Evolutionary conservation across 2,329 filamentous ascomycete species (phyloP).

Genomic region (Bipolaris sorokiniana): DNA sequence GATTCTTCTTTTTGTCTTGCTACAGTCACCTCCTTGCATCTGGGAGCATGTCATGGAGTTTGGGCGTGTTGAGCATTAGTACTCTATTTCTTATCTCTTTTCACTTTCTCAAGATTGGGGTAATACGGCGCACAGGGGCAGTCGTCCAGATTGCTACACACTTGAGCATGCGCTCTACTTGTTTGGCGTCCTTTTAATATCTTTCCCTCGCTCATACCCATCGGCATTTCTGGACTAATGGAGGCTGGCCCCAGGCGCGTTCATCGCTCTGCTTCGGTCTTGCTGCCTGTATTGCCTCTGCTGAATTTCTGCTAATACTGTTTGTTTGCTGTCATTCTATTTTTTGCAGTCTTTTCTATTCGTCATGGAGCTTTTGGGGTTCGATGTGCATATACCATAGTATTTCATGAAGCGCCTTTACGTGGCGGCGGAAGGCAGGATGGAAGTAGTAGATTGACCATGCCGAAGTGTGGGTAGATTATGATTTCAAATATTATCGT

Average conservation of each 20-base stretch:
- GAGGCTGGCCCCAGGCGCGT: conserved; percentile 49
- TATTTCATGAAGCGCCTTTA: conserved; percentile 37
- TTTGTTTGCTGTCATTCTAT: conserved; percentile 27
- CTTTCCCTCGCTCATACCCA: conserved; percentile 47
- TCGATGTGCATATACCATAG: conserved; percentile 48
- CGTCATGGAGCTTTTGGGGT: conserved; percentile 28
- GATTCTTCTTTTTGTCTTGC: conserved; percentile 16
- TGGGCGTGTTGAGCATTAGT: not conserved
- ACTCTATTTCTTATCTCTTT: conserved; percentile 15
- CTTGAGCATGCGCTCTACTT: conserved; percentile 44
- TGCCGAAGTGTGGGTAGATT: conserved; percentile 21
- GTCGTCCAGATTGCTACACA: conserved; percentile 43
- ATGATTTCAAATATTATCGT: conserved; percentile 32
- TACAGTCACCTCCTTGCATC: conserved; percentile 39
- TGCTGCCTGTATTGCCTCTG: conserved; percentile 27
- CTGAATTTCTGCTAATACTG: conserved; percentile 36
- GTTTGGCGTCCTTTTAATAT: conserved; percentile 45
- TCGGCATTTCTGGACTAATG: conserved; percentile 42
- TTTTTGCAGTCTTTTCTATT: conserved; percentile 14
- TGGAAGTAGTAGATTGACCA: conserved; percentile 32
- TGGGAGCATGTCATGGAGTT: conserved; percentile 40
- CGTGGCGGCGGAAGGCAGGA: conserved; percentile 25
- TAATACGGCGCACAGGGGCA: conserved; percentile 45
- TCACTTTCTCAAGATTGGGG: conserved; percentile 32
- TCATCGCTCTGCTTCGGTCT: conserved; percentile 35